These are phyloP conservation scores for Aspergillus biplanus DNA, from an alignment of 495 filamentous ascomycete species.

Conservation along the genomic window DNA sequence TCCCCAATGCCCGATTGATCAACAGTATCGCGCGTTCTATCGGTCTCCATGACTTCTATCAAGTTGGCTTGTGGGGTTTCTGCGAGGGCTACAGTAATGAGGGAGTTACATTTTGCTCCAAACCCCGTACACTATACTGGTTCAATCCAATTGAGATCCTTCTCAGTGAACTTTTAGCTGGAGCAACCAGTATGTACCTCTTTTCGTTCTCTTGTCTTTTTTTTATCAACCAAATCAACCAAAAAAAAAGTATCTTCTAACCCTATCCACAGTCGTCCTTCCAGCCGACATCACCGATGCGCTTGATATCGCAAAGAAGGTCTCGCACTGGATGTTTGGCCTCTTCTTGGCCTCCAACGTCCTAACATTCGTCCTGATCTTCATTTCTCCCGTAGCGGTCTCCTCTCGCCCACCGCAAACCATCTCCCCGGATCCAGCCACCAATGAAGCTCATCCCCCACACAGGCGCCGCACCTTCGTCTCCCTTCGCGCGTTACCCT, in stretches of 20 bases:
- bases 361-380: slow-evolving; percentile 69
- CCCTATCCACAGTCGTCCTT: slow-evolving; percentile 63
- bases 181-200: slow-evolving; percentile 68
- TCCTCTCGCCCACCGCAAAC: slow-evolving; percentile 55
- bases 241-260: slow-evolving; percentile 23
- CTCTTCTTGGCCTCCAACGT: slow-evolving; percentile 75
- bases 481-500: slow-evolving; percentile 51
- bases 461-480: slow-evolving; percentile 53
- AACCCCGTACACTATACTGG: slow-evolving; percentile 73
- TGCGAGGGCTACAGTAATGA: slow-evolving; percentile 79
- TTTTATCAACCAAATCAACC: not conserved
- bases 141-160: slow-evolving; percentile 89
- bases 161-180: slow-evolving; percentile 72
- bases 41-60: slow-evolving; percentile 92
- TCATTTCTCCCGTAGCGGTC: slow-evolving; percentile 60
- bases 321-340: slow-evolving; percentile 89
- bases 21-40: slow-evolving; percentile 88
- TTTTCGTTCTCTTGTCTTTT: not conserved
- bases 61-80: slow-evolving; percentile 87
- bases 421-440: slow-evolving; percentile 30
- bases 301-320: slow-evolving; percentile 72
- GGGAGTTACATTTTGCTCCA: slow-evolving; percentile 75
- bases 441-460: slow-evolving; percentile 30
- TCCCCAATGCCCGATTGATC: slow-evolving; percentile 76
- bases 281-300: slow-evolving; percentile 71